Base-by-base conservation (phyloP, 2,329 filamentous ascomycete species). In the Calonectria hawksworthii region DNA sequence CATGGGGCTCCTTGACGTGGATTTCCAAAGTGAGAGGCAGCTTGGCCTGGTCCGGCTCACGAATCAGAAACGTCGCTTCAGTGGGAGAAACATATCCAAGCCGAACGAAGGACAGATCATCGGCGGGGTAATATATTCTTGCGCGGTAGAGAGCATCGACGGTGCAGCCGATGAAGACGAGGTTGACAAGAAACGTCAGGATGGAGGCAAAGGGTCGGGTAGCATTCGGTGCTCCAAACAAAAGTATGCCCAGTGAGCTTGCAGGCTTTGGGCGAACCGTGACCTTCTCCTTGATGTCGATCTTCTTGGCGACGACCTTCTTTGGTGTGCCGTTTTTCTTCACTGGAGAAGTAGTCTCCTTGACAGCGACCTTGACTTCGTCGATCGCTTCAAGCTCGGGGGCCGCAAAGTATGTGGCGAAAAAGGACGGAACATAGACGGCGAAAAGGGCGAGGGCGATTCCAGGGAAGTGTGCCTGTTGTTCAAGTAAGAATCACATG, bases 41-140 rank as follows among this genome's bases (percentile, higher is more conserved):
- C 79, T 94, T 92, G 41, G 90, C 83, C 67, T 91, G 88, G 78
- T 98, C 91, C 0, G 97, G 95, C 84, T 99, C 97, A 72, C 97
- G 92, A 61, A 99, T 89, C 34, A 99, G 87, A 50, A 99, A 89
- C 75, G 92, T 96, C 28, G 96, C 97, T 71, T 93, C 93, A 0
- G 89, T 91, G 23, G 94, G 91, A 6, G 96, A 98, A 34, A 99
- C 93, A 83, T 96, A 96, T 32, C 97, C 97, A 21, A 98, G 88
- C 11, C 97, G 91, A 51, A 95, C 94, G 83, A 99, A 98, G 0
- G 96, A 95, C 14, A 98, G 87, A 77, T 98, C 93, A 34, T 94
- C 87, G 32, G 89, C 92, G 5, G 93, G 92, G 83, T 98, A 90
- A 41, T 94, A 90, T 74, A 93, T 84, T 14, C 92, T 91, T 2